phyloP scores from a whole-genome alignment of 139 green algal genomes.

The Bryopsis sp. region DNA sequence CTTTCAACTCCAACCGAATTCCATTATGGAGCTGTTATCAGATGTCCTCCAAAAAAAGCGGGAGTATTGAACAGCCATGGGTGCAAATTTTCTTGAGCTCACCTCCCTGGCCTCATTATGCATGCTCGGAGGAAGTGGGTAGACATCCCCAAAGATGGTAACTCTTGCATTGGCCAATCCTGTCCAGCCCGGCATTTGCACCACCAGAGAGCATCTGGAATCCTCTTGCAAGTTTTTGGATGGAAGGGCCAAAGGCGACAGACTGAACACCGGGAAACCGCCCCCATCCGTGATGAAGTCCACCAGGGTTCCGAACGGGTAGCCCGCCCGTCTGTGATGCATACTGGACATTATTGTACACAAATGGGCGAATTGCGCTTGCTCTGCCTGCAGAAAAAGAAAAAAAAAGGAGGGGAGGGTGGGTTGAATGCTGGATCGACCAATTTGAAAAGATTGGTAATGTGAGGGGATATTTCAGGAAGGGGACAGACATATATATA shows the following conservation, averaged over 20 bases:
- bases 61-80: too few relatives aligned
- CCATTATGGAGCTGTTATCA: not conserved
- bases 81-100: too few relatives aligned
- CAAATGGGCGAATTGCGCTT: conserved; percentile 82
- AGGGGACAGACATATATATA: not conserved
- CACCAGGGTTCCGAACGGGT: conserved; percentile 93
- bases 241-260: conserved; percentile 62
- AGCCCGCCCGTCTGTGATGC: conserved; percentile 83
- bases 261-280: conserved; percentile 84
- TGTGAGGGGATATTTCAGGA: not conserved
- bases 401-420: not conserved
- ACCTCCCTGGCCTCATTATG: conserved; percentile 30
- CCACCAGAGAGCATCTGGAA: conserved; percentile 54
- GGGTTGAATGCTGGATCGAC: not conserved
- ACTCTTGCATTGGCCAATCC: conserved; percentile 93
- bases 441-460: not conserved
- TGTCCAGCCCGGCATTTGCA: conserved; percentile 95
- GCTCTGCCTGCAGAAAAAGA: conserved; percentile 46
- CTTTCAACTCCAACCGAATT: too few relatives aligned
- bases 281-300: conserved; percentile 92
- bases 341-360: conserved; percentile 95
- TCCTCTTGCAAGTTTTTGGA: conserved; percentile 66
- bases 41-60: not conserved
- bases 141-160: conserved; percentile 97
- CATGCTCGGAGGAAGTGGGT: conserved; percentile 71